Conservation (phyloP, 768 basidiomycete species). For the Phanerochaete carnosa region DNA sequence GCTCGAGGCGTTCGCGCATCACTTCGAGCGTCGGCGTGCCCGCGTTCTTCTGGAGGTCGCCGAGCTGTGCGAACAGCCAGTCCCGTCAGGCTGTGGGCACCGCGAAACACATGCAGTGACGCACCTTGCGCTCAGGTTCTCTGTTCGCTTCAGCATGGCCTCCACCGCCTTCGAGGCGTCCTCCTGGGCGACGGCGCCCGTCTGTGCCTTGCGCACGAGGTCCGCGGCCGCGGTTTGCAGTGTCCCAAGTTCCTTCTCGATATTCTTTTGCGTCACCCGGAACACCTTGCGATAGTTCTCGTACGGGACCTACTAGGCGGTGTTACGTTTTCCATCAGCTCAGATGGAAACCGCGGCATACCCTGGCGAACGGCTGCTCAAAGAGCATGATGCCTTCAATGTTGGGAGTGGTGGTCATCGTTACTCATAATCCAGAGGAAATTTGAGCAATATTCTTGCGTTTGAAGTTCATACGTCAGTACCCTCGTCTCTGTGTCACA, state of each 20-base stretch:
- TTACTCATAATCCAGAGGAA: not conserved
- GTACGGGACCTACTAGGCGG: conserved; percentile 66
- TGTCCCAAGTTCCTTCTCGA: conserved; percentile 73
- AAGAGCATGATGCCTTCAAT: conserved; percentile 75
- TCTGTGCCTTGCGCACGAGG: conserved; percentile 44
- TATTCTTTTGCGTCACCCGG: conserved; percentile 72
- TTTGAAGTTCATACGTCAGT: not conserved
- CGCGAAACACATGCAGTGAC: conserved; percentile 11
- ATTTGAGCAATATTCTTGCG: not conserved
- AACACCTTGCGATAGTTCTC: conserved; percentile 90
- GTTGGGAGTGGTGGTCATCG: conserved; percentile 46
- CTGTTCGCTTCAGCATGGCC: conserved; percentile 70
- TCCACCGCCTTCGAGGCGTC: conserved; percentile 65
- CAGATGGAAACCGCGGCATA: conserved; percentile 29
- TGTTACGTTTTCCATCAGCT: not conserved
- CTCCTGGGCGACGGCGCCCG: conserved; percentile 38
- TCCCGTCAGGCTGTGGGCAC: not conserved
- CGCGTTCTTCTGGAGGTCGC: conserved; percentile 44
- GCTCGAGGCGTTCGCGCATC: conserved; percentile 70
- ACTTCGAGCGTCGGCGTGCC: conserved; percentile 63
- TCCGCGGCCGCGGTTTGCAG: conserved; percentile 58
- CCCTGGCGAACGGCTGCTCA: conserved; percentile 80
- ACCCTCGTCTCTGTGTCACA: no score
- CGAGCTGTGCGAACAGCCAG: conserved; percentile 34
- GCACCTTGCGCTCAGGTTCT: conserved; percentile 88